Evolutionary conservation across 495 filamentous ascomycete species (phyloP).

Genomic region (Aspergillus carlsbadensis): DNA sequence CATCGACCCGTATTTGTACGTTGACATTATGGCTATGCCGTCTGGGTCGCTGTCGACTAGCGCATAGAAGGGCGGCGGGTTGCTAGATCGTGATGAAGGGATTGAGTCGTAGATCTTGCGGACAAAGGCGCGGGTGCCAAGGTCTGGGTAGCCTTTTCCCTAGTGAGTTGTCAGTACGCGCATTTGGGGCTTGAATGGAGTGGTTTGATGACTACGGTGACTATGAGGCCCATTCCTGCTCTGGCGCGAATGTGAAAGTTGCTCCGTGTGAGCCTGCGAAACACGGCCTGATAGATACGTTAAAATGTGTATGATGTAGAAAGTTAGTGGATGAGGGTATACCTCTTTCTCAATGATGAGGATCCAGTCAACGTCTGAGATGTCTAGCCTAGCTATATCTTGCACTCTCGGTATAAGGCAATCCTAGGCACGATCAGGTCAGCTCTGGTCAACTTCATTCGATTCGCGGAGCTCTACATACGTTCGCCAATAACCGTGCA

Average conservation of each 20-base stretch:
- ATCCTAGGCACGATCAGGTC: constrained; percentile 50
- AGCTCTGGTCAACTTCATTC: not conserved
- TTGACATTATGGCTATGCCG: constrained; percentile 81
- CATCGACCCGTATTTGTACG: constrained; percentile 81
- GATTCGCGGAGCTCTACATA: not conserved
- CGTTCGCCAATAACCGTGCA: constrained; percentile 18
- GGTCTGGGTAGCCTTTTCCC: constrained; percentile 93
- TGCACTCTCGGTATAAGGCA: constrained; percentile 62
- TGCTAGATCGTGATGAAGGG: constrained; percentile 18
- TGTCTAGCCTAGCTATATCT: constrained; percentile 52
- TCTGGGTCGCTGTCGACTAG: constrained; percentile 87
- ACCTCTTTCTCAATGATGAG: constrained; percentile 94
- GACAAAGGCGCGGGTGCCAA: constrained; percentile 71
- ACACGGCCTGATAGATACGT: constrained; percentile 62
- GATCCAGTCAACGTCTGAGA: constrained; percentile 63
- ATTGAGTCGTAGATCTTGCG: constrained; percentile 29
- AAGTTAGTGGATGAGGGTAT: not conserved
- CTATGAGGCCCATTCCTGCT: constrained; percentile 59
- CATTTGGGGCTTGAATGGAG: not conserved
- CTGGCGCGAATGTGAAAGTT: constrained; percentile 50
- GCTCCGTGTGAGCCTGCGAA: constrained; percentile 62
- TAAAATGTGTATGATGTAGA: not conserved
- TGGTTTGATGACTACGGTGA: constrained; percentile 55
- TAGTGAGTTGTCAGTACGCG: constrained; percentile 23
- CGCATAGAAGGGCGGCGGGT: constrained; percentile 53